Base-by-base conservation (phyloP, 305 asterid genomes). In the Andrographis paniculata region DNA sequence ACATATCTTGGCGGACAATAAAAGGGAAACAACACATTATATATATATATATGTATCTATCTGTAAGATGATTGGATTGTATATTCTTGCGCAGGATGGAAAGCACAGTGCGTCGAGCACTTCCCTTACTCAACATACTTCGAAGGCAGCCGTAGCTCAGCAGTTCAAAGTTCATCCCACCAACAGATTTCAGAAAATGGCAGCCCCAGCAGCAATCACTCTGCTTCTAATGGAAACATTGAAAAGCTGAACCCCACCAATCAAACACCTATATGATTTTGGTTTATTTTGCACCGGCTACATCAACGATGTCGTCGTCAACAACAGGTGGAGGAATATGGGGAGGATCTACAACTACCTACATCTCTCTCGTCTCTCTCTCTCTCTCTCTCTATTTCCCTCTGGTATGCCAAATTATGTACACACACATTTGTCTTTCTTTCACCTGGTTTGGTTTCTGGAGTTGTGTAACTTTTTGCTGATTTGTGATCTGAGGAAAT, bases 61-160 rank as follows among this genome's bases (percentile, higher is more conserved):
- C 21, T 50, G 53, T 44, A 39, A 23, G 58, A 35, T n/a, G n/a
- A n/a, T n/a, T n/a, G n/a, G n/a, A n/a, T n/a, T 24, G 4, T 24
- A 3, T 24, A 24, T 24, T 42, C 41, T 40, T 52, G 12, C 65
- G 68, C 69, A 92, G 99, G 94, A 70, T 92, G 99, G 99, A 84
- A 78, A 64, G 67, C 17, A 19, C 80, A 58, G 17, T 92, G 97
- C 56, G 82, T 93, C 13, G 94, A 74, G 58, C 76, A 62, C 76
- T 92, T 84, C 68, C 93, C 86, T 9, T 62, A 72, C 60, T 74
- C 99, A 5, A 70, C 78, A 1, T 87, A 84, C 63, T 92, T 92
- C 50, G 95, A 63, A 65, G 99, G 97, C 63, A 62, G 56, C 52
- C 61, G 39, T 50, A 77, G 97, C 81, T 84, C 95, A 44, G 84